phyloP scores from a whole-genome alignment of 1,284 basidiomycete genomes.

The Heterobasidion annosum region DNA sequence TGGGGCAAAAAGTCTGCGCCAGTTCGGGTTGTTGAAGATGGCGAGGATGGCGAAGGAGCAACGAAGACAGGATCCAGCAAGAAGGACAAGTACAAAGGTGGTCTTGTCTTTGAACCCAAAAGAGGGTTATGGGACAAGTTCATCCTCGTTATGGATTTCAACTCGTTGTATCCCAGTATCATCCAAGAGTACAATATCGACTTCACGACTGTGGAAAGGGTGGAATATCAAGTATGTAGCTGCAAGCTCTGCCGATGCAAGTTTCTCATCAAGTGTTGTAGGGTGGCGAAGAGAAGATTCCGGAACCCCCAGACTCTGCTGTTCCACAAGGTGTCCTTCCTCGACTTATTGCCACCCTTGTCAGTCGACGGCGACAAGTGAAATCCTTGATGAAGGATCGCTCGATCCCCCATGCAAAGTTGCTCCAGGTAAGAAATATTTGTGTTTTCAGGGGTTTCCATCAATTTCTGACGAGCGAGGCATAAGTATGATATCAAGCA shows the following conservation, averaged over 20 bases:
- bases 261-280: conserved; percentile 18
- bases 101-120: conserved; percentile 96
- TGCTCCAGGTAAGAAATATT: conserved; percentile 67
- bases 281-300: conserved; percentile 80
- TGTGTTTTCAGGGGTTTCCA: background rate
- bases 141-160: conserved; percentile 99
- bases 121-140: conserved; percentile 95
- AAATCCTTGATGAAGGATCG: conserved; percentile 96
- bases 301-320: conserved; percentile 76
- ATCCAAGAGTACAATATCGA: conserved; percentile 99
- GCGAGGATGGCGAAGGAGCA: conserved; percentile 48
- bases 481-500: conserved; percentile 92
- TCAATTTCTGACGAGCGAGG: background rate
- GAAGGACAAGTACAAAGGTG: conserved; percentile 97
- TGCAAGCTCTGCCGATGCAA: background rate
- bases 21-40: conserved; percentile 51
- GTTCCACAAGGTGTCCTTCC: conserved; percentile 86
- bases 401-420: conserved; percentile 63
- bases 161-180: conserved; percentile 97
- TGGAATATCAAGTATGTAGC: conserved; percentile 47
- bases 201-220: conserved; percentile 89
- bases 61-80: conserved; percentile 54
- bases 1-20: conserved; percentile 67
- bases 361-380: conserved; percentile 83
- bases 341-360: conserved; percentile 91